phyloP scores from a whole-genome alignment of 768 basidiomycete genomes.

The Rhodotorula paludigena region DNA sequence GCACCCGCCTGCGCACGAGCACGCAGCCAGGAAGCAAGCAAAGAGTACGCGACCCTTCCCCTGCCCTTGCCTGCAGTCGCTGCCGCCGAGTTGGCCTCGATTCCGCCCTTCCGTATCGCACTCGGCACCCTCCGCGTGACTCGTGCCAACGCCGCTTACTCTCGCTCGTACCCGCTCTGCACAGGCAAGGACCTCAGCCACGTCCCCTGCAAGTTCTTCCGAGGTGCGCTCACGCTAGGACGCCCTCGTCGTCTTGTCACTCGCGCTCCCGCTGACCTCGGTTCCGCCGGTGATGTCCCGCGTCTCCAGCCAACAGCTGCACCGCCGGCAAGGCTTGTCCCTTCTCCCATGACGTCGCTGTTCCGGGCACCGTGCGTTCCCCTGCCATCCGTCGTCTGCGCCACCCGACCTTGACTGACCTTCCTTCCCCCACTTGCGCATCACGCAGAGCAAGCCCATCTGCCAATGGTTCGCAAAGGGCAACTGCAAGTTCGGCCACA shows the following conservation, averaged over 20 bases:
- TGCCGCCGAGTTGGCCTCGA: background rate
- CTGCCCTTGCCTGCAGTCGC: too few species aligned
- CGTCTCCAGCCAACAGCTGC: conserved; percentile 52
- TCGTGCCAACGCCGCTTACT: too few species aligned
- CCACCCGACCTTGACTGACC: background rate
- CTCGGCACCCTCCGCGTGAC: background rate
- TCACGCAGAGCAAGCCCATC: conserved; percentile 45
- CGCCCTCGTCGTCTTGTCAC: too few species aligned
- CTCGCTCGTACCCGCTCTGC: background rate
- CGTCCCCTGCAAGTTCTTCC: conserved; percentile 97
- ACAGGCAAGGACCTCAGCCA: conserved; percentile 59
- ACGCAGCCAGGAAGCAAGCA: background rate
- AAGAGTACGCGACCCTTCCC: background rate
- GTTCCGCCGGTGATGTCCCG: conserved; percentile 48
- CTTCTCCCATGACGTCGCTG: conserved; percentile 75
- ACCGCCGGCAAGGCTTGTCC: conserved; percentile 90
- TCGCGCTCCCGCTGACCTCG: background rate
- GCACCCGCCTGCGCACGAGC: too few species aligned
- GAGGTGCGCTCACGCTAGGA: conserved; percentile 53
- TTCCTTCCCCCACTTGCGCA: background rate
- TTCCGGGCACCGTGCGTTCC: conserved; percentile 55
- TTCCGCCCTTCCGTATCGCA: background rate
- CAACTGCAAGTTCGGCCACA: conserved; percentile 69
- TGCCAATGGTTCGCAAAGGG: conserved; percentile 68
- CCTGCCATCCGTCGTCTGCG: background rate